Base-by-base conservation (phyloP, 2,329 filamentous ascomycete species). In the Botrytis fabae region DNA sequence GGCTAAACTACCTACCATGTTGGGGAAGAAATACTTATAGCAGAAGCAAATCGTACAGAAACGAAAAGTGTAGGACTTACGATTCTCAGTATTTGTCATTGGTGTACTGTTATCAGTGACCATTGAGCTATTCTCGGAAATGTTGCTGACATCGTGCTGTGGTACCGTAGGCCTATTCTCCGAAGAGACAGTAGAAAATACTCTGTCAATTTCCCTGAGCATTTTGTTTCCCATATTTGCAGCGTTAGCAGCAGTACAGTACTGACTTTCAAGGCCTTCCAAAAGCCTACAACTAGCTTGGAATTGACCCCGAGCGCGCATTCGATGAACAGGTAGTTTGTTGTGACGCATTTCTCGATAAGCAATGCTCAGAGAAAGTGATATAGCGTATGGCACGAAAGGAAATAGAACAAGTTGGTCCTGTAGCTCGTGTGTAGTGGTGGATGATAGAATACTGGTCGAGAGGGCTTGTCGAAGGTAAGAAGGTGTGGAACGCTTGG, bases 281-380 rank as follows among this genome's bases (percentile, higher is more conserved):
- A 91, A 81, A 48, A 88, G 82, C 2, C 85, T 82, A 18, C 87
- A 88, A 59, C 88, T 87, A 62, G 84, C 84, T 69, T 85, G 84
- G 77, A 91, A 90, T 0, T 86, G 83, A 22, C 82, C 83, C 75
- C 87, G 85, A 8, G 87, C 86, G n/a, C 89, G 82, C 0, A 84
- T 83, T 6, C 88, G 85, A 74, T 89, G 90, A 83, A 89, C 87
- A 1, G 88, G 85, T 0, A 90, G 81, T 20, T 85, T 85, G 73
- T 87, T 89, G 76, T 90, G 87, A 1, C 89, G 84, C 88, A 91
- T 89, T 78, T 90, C 90, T 62, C 88, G 85, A 75, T 91, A 91
- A 20, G 87, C 86, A 1, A 91, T 87, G 64, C 87, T 89, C 1
- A 91, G 83, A 0, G 89, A 86, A 0, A 91, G 83, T 0, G 88